These are phyloP conservation scores for Pichia sp. DNA, from an alignment of 1,139 yeast species.

Conservation along the genomic window DNA sequence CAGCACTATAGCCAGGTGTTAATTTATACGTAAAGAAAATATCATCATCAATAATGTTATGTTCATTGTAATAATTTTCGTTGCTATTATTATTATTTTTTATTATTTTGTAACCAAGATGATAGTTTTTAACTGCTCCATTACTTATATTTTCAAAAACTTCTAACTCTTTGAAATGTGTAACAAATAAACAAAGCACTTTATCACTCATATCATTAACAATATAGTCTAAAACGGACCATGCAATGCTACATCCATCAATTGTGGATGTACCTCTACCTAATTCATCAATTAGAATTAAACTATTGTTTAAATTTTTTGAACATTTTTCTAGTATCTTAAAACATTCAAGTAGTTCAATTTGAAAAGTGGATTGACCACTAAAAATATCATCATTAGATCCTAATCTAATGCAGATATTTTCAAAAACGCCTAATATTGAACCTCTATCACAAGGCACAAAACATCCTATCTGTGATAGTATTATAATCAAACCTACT, in stretches of 20 bases:
- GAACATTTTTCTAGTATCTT: constrained; percentile 37
- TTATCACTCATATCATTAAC: constrained; percentile 33
- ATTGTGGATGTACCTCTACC: constrained; percentile 84
- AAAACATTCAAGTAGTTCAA: constrained; percentile 63
- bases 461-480: constrained; percentile 48
- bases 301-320: constrained; percentile 34
- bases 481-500: constrained; percentile 50
- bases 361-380: constrained; percentile 73
- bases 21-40: constrained; percentile 58
- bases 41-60: constrained; percentile 14
- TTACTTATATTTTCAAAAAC: constrained; percentile 40
- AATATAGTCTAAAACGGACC: constrained; percentile 64
- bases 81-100: background rate
- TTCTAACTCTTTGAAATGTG: constrained; percentile 78
- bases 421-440: constrained; percentile 50
- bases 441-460: constrained; percentile 37
- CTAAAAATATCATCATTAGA: constrained; percentile 62
- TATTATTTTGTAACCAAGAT: constrained; percentile 61
- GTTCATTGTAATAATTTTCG: constrained; percentile 18
- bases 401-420: constrained; percentile 59
- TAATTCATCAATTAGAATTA: constrained; percentile 57
- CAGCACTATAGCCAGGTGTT: constrained; percentile 51
- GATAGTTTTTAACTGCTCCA: constrained; percentile 48
- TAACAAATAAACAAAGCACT: constrained; percentile 69
- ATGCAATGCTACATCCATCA: constrained; percentile 87